Evolutionary conservation across 257 asterid species (phyloP).

Genomic region (Capsicum rhomboideum): DNA sequence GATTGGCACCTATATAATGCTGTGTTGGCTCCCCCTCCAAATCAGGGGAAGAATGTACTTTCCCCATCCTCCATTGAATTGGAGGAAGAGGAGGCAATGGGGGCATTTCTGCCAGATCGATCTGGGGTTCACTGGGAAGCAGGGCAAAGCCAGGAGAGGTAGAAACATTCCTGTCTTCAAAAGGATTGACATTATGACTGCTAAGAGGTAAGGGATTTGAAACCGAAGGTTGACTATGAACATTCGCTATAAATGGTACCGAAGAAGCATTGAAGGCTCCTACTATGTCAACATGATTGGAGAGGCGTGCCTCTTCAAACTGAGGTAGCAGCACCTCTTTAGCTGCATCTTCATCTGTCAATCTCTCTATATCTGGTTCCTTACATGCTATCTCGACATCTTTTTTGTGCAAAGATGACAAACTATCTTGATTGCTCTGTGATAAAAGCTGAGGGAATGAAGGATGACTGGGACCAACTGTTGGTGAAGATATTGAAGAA

Average conservation of each 20-base stretch:
- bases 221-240: conserved; percentile 20
- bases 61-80: conserved; percentile 82
- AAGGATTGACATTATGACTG: conserved; percentile 15
- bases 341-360: conserved; percentile 9
- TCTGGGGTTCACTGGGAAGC: conserved; percentile 26
- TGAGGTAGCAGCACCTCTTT: conserved; percentile 19
- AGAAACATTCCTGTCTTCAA: conserved; percentile 22
- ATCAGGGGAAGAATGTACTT: conserved; percentile 34
- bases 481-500: background rate
- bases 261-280: conserved; percentile 14
- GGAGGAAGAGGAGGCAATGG: conserved; percentile 99
- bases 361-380: conserved; percentile 16
- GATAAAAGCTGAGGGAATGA: conserved; percentile 1
- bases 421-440: conserved; percentile 4
- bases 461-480: background rate
- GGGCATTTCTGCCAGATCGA: conserved; percentile 46
- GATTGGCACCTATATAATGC: background rate
- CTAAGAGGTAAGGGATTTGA: conserved; percentile 21
- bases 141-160: conserved; percentile 21
- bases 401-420: conserved; percentile 23
- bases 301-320: conserved; percentile 15
- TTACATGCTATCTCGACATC: conserved; percentile 17
- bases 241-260: conserved; percentile 10
- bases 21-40: conserved; percentile 19
- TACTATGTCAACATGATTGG: conserved; percentile 17